Percentiles rank a stretch among this genome's conserved stretches.
These are phyloP conservation scores for Albophoma yamanashiensis DNA, from an alignment of 2,329 filamentous ascomycete species.

Conservation along the genomic window DNA sequence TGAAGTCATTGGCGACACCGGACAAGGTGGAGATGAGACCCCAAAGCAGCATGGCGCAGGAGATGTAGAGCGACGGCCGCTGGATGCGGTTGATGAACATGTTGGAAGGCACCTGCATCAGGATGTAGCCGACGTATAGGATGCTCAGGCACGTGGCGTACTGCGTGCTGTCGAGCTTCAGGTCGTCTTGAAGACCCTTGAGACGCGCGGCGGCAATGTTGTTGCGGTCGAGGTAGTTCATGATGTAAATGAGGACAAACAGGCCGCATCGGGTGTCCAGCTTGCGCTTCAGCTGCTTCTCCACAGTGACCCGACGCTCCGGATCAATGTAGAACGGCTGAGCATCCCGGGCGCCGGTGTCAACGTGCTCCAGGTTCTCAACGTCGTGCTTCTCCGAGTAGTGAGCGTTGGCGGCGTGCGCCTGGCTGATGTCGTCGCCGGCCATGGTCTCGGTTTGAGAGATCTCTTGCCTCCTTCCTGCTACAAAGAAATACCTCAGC, in stretches of 20 bases:
- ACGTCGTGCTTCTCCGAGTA: constrained; percentile 4
- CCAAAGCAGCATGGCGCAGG: constrained; percentile 45
- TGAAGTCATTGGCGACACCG: constrained; percentile 39
- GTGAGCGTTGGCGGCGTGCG: not conserved
- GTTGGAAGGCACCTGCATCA: constrained; percentile 52
- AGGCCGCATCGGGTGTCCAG: constrained; percentile 59
- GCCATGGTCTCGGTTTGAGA: constrained; percentile 4
- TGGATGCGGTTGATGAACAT: constrained; percentile 45
- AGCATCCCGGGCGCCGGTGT: not conserved
- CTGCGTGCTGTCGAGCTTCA: constrained; percentile 43
- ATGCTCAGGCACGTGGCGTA: constrained; percentile 56
- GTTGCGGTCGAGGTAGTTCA: constrained; percentile 60
- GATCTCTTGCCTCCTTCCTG: not conserved
- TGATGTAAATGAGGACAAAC: constrained; percentile 65
- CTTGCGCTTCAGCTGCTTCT: constrained; percentile 57
- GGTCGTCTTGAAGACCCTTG: constrained; percentile 51
- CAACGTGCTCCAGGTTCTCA: constrained; percentile 6
- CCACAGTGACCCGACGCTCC: constrained; percentile 43
- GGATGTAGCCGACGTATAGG: constrained; percentile 55
- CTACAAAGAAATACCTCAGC: not conserved
- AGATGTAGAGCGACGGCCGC: constrained; percentile 40
- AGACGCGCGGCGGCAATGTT: constrained; percentile 59
- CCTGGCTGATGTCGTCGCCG: constrained; percentile 7
- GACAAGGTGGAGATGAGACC: constrained; percentile 48
- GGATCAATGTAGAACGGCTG: constrained; percentile 18